A percentile compares a stretch with the other conserved stretches of the same genome.
phyloP scores from a whole-genome alignment of 352 stramenopile species.

The Pythium aquatile region DNA sequence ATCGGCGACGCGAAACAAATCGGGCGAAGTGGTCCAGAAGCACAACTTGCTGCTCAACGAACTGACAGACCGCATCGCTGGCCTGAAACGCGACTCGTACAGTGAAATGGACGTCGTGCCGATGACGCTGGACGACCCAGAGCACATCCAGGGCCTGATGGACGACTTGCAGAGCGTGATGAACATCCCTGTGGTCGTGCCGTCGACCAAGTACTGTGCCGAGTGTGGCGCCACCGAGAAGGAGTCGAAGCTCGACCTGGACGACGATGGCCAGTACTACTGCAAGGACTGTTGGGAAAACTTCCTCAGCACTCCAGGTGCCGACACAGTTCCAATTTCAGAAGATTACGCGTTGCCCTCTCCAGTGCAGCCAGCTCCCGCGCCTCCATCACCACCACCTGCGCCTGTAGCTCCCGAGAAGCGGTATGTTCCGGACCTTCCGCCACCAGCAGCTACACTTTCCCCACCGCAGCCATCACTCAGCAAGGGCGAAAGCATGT shows the following conservation, averaged over 20 bases:
- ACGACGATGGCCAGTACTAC: slow-evolving; percentile 84
- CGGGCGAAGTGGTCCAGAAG: slow-evolving; percentile 67
- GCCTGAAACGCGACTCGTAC: slow-evolving; percentile 78
- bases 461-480: slow-evolving; percentile 26
- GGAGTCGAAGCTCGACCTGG: slow-evolving; percentile 71
- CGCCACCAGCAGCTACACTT: slow-evolving; percentile 22
- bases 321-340: slow-evolving; percentile 9
- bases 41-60: slow-evolving; percentile 86
- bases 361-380: slow-evolving; percentile 8
- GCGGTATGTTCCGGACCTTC: slow-evolving; percentile 12
- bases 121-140: slow-evolving; percentile 54
- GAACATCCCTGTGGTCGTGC: slow-evolving; percentile 79
- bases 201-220: slow-evolving; percentile 72
- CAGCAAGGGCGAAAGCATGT: slow-evolving; percentile 29
- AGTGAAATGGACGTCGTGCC: slow-evolving; percentile 65
- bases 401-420: slow-evolving; percentile 12
- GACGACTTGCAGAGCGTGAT: slow-evolving; percentile 76
- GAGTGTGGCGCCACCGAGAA: slow-evolving; percentile 78
- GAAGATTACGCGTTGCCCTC: background rate
- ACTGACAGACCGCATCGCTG: slow-evolving; percentile 63
- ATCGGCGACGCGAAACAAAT: slow-evolving; percentile 70
- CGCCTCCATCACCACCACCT: slow-evolving; percentile 22
- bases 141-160: slow-evolving; percentile 67
- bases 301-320: slow-evolving; percentile 58
- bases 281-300: slow-evolving; percentile 89